A percentile compares a stretch with the other conserved stretches of the same genome.
Evolutionary conservation across 179 eudicot species (phyloP).

Genomic region (Silene noctiflora): DNA sequence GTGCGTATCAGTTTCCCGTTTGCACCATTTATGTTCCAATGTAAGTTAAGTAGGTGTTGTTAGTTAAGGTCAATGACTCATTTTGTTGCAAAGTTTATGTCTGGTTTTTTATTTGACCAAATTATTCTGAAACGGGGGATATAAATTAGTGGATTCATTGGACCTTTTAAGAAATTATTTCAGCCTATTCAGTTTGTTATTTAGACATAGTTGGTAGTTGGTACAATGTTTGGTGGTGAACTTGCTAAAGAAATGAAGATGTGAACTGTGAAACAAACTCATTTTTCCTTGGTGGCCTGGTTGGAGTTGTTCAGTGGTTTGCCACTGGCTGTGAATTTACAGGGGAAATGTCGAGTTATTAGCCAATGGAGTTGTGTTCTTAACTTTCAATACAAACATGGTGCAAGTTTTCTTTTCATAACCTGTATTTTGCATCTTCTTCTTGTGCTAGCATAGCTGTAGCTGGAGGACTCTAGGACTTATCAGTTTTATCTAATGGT

Average conservation of each 20-base stretch:
- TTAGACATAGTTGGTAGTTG: not conserved
- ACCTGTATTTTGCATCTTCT: not conserved
- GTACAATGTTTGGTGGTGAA: not conserved
- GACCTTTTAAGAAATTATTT: not conserved
- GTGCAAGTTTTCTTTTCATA: not conserved
- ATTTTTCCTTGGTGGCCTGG: conserved; percentile 1
- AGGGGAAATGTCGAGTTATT: not conserved
- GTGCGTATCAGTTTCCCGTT: too few species aligned
- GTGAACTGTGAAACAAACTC: conserved; percentile 3
- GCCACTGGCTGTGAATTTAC: not conserved
- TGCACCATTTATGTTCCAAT: too few species aligned
- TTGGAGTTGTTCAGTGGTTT: not conserved
- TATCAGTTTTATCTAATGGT: not conserved
- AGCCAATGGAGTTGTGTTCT: not conserved
- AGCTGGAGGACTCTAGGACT: not conserved
- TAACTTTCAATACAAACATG: not conserved
- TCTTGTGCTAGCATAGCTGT: not conserved
- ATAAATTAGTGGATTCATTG: not conserved
- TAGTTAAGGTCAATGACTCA: too few species aligned
- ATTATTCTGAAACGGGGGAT: not conserved
- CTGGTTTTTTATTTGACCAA: not conserved
- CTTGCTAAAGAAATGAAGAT: not conserved
- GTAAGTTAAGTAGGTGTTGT: too few species aligned
- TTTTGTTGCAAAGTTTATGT: not conserved
- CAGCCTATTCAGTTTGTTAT: not conserved